Conservation (phyloP, 2,329 filamentous ascomycete genomes). For the Sarocladium oryzae region DNA sequence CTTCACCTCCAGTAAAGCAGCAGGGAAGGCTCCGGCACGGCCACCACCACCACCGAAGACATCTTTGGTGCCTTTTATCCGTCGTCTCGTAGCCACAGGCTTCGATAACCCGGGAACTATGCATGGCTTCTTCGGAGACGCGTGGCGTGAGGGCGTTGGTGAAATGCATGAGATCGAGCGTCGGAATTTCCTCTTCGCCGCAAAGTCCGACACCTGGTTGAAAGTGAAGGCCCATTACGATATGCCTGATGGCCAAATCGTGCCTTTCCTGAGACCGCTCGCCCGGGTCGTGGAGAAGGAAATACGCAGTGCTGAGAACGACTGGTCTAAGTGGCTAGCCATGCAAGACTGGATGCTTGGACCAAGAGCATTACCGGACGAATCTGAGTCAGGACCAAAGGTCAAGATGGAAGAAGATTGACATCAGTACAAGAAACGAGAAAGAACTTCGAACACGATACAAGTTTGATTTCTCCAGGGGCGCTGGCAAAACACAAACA, state of each 20-base stretch:
- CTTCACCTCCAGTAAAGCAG: conserved; percentile 22
- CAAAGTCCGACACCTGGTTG: conserved; percentile 87
- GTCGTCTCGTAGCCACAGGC: conserved; percentile 82
- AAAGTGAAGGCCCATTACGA: conserved; percentile 88
- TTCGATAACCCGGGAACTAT: conserved; percentile 84
- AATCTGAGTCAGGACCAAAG: conserved; percentile 20
- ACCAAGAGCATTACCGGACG: conserved; percentile 55
- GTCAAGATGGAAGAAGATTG: conserved; percentile 24
- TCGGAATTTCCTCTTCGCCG: conserved; percentile 89
- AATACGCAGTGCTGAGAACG: conserved; percentile 72
- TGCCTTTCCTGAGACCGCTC: conserved; percentile 84
- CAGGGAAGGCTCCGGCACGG: conserved; percentile 32
- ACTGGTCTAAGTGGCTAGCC: conserved; percentile 90
- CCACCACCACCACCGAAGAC: not conserved
- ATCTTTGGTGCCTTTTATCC: conserved; percentile 81
- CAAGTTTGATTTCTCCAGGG: no score
- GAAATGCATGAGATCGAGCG: conserved; percentile 82
- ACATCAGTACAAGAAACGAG: no score
- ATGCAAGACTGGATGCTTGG: conserved; percentile 99
- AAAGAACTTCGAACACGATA: no score
- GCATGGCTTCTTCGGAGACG: conserved; percentile 94
- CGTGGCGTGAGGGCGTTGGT: conserved; percentile 76
- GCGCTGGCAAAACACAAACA: no score
- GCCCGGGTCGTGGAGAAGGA: conserved; percentile 70
- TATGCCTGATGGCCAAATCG: conserved; percentile 71